A percentile compares a stretch with the other conserved stretches of the same genome.
These are phyloP conservation scores for Picea abies DNA, from an alignment of 83 land plant species.

Conservation along the genomic window DNA sequence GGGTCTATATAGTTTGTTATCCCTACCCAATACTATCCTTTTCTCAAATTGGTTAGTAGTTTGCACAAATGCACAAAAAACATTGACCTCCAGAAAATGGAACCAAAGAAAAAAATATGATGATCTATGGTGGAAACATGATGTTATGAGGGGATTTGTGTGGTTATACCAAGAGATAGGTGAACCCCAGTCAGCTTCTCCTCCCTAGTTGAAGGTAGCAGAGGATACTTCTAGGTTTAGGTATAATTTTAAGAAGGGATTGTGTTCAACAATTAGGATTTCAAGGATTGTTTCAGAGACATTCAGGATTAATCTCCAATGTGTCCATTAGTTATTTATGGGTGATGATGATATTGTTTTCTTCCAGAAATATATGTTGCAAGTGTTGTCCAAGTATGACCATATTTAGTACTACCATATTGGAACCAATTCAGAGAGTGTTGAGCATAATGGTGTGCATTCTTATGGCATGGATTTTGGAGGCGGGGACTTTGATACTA, in stretches of 20 bases:
- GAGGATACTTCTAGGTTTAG: constrained; percentile 27
- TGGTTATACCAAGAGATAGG: constrained; percentile 44
- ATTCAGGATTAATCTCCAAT: constrained; percentile 21
- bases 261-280: constrained; percentile 47
- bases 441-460: constrained; percentile 34
- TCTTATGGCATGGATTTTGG: constrained; percentile 84
- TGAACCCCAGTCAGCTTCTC: constrained; percentile 14
- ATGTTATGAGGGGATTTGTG: constrained; percentile 57
- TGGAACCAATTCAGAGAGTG: constrained; percentile 68
- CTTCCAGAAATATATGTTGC: constrained; percentile 56
- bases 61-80: no score
- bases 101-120: constrained; percentile 30
- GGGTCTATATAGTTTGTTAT: no score
- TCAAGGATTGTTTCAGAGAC: constrained; percentile 51
- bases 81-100: constrained; percentile 35
- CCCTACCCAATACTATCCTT: no score
- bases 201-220: constrained; percentile 39
- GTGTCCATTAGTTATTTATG: constrained; percentile 72
- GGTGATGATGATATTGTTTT: constrained; percentile 80
- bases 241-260: constrained; percentile 23
- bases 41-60: no score
- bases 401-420: constrained; percentile 57
- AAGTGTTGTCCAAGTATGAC: constrained; percentile 60
- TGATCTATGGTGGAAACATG: constrained; percentile 74
- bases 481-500: constrained; percentile 76